phyloP scores from a whole-genome alignment of 306 rosid genomes.

The Senna tora region DNA sequence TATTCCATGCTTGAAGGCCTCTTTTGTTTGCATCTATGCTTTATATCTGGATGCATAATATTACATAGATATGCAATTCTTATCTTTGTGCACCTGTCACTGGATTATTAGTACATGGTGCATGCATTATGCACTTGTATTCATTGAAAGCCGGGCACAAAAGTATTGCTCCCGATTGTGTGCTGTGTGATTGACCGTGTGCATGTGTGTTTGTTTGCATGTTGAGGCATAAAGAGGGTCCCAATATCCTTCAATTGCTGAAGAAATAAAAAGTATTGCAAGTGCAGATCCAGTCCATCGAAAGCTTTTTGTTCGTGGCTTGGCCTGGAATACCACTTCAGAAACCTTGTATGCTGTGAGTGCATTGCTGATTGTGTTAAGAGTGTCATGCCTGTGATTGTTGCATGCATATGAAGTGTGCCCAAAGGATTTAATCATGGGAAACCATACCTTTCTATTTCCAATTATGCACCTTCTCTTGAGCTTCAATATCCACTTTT shows the following conservation, averaged over 20 bases:
- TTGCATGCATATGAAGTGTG: constrained; percentile 18
- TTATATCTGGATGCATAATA: neutral
- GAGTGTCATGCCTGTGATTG: constrained; percentile 62
- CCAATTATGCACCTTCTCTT: constrained; percentile 19
- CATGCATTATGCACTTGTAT: constrained; percentile 43
- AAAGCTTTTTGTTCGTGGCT: constrained; percentile 93
- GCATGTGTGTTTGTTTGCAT: constrained; percentile 87
- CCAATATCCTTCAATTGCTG: constrained; percentile 83
- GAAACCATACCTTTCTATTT: constrained; percentile 13
- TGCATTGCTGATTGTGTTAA: constrained; percentile 60
- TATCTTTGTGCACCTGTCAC: constrained; percentile 2
- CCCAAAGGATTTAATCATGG: constrained; percentile 31
- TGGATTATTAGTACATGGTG: constrained; percentile 34
- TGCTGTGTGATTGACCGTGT: constrained; percentile 79
- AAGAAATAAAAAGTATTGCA: constrained; percentile 81
- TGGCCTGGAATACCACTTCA: constrained; percentile 78
- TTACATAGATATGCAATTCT: constrained; percentile 5
- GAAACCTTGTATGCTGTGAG: constrained; percentile 92
- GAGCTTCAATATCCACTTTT: constrained; percentile 14
- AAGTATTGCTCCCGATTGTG: constrained; percentile 50
- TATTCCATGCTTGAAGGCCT: neutral
- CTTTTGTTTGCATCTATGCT: constrained; percentile 20
- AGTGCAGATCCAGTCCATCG: constrained; percentile 78
- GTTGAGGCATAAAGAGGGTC: constrained; percentile 90
- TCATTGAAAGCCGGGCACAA: constrained; percentile 36